A percentile compares a stretch with the other conserved stretches of the same genome.
Evolutionary conservation across 176 grass and related monocot species (phyloP).

Genomic region (Lolium perenne): DNA sequence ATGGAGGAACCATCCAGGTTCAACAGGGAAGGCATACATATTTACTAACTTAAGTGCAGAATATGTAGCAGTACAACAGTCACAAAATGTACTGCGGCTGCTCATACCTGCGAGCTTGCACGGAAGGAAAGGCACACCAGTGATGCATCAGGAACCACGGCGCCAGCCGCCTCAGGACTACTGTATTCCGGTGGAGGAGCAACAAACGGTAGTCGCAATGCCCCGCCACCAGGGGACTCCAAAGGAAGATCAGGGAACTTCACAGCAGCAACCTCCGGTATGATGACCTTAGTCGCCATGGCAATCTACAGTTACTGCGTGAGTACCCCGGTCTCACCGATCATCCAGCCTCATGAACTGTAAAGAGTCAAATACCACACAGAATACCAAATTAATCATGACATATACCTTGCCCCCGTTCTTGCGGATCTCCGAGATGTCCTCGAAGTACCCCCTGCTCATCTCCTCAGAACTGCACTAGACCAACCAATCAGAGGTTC

Average conservation of each 20-base stretch:
- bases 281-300: slow-evolving; percentile 33
- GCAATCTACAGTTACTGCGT: slow-evolving; percentile 36
- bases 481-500: slow-evolving; percentile 38
- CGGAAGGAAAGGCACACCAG: slow-evolving; percentile 90
- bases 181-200: not conserved
- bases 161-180: not conserved
- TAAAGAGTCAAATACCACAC: not conserved
- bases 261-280: slow-evolving; percentile 47
- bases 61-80: not conserved
- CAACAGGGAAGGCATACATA: not conserved
- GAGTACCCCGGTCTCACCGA: not conserved
- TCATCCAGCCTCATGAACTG: not conserved
- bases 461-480: slow-evolving; percentile 83
- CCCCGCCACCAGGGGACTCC: slow-evolving; percentile 44
- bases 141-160: slow-evolving; percentile 51
- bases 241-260: slow-evolving; percentile 77
- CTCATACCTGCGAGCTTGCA: slow-evolving; percentile 80
- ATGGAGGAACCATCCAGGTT: not conserved
- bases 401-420: slow-evolving; percentile 73
- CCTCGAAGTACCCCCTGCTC: slow-evolving; percentile 72
- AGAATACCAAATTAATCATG: too few relatives aligned
- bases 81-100: not conserved
- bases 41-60: not conserved
- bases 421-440: slow-evolving; percentile 74
- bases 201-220: slow-evolving; percentile 58